A percentile compares a stretch with the other conserved stretches of the same genome.
phyloP scores from a whole-genome alignment of 257 asterid species.

The Solanum bulbocastanum region DNA sequence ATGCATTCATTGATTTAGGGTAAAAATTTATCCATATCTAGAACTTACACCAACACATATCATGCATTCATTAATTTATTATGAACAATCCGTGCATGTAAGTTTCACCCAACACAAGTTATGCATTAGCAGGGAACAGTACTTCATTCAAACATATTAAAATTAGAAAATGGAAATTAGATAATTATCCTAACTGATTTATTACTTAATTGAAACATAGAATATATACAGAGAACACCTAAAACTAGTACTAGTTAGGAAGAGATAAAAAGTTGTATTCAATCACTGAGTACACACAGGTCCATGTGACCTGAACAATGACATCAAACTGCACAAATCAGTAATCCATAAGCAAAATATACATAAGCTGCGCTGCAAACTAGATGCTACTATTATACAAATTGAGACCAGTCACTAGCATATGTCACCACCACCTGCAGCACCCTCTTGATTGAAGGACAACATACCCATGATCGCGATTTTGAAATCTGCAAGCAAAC shows the following conservation, averaged over 20 bases:
- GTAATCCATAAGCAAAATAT: neutral
- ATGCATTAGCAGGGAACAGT: neutral
- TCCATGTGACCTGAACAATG: neutral
- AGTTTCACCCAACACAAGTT: neutral
- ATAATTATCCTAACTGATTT: neutral
- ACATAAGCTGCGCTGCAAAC: neutral
- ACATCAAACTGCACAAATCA: neutral
- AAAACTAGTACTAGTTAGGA: neutral
- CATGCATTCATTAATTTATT: neutral
- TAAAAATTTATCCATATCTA: fast-evolving
- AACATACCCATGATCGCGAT: neutral
- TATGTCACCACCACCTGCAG: neutral
- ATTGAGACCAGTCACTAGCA: neutral
- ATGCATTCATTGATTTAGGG: neutral
- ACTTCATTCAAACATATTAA: neutral
- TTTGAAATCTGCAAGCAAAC: neutral
- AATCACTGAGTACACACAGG: neutral
- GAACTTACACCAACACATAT: neutral
- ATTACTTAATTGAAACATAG: neutral
- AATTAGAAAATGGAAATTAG: neutral
- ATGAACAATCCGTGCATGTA: fast-evolving
- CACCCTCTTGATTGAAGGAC: neutral
- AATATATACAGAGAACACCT: neutral
- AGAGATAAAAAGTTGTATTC: neutral
- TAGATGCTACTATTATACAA: neutral